phyloP scores from a whole-genome alignment of 805 yeast genomes.

The Starmera caribaea region DNA sequence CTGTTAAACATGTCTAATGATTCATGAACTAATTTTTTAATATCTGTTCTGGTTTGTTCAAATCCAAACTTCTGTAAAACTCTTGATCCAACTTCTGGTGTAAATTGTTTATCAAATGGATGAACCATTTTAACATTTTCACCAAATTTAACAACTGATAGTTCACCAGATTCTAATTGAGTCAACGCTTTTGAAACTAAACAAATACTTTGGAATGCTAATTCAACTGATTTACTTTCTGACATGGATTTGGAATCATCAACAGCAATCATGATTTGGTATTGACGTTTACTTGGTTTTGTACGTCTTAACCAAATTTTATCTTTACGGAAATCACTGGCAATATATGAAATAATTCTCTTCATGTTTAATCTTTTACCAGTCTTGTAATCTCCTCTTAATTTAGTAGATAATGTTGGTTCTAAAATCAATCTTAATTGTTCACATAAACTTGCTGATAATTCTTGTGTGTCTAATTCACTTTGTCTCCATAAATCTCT shows the following conservation, averaged over 20 bases:
- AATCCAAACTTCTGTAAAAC: conserved; percentile 86
- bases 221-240: conserved; percentile 79
- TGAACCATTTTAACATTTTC: conserved; percentile 76
- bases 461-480: conserved; percentile 77
- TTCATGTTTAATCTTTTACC: conserved; percentile 97
- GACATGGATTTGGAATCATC: conserved; percentile 98
- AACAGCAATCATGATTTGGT: conserved; percentile 94
- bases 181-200: conserved; percentile 89
- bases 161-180: conserved; percentile 88
- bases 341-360: conserved; percentile 94
- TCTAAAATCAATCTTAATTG: conserved; percentile 87
- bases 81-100: conserved; percentile 71
- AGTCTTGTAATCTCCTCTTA: conserved; percentile 92
- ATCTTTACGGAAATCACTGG: conserved; percentile 94
- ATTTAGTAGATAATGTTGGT: conserved; percentile 93
- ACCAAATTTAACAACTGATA: conserved; percentile 87
- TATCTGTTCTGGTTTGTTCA: conserved; percentile 81
- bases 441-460: conserved; percentile 82
- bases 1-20: conserved; percentile 65
- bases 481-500: conserved; percentile 73
- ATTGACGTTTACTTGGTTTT: conserved; percentile 93
- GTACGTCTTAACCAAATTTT: conserved; percentile 97
- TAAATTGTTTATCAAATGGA: conserved; percentile 80
- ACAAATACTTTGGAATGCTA: conserved; percentile 92
- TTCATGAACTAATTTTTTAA: conserved; percentile 58